Evolutionary conservation across 2,329 filamentous ascomycete genomes (phyloP), one percentile per base, ranked within the genome.

Genomic region (Coccinonectria pachysandricola): DNA sequence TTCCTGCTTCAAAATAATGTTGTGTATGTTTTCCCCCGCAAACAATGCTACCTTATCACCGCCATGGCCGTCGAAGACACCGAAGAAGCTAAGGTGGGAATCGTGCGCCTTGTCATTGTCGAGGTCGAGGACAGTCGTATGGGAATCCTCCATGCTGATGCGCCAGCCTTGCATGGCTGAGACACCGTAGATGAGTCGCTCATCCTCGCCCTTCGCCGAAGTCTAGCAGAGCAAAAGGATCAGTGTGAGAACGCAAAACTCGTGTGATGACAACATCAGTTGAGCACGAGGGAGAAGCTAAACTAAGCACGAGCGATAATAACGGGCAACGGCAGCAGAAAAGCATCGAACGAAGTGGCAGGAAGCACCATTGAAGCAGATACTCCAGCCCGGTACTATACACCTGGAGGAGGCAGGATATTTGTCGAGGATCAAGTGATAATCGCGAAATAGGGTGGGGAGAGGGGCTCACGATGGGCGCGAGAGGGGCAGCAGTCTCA

Each of bases 161-260:
- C 91, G 82, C 91, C 91, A 98, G 67, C 91, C 91, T 63, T 98
- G 91, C 91, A 98, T 98, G 60, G 86, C 86, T 42, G 91, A 98
- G 42, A 96, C 77, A 53, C 91, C 91, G 59, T 83, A 98, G 54
- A 91, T 62, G 54, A 94, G 76, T 54, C 84, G 79, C 42, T 93
- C 86, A 82, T 96, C 87, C 64, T 85, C 78, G 60, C 87, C 87
- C 54, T 77, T 77, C 56, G 80, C 78, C 50, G 91, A 98, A 62
- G 77, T 69, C 91, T 96, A 53, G 21, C 20, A 23, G 26, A 26
- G 8, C 28, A 28, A 26, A 23, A 21, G 17, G 11, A 16, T 53
- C 40, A 56, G 53, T 43, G 26, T 19, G 28, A 8, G 31, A 31
- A 24, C 11, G 35, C 33, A 34, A 26, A 36, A n/a, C n/a, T n/a